Conservation (phyloP, 73 alveolate species). For the Symbiodinium pilosum region DNA sequence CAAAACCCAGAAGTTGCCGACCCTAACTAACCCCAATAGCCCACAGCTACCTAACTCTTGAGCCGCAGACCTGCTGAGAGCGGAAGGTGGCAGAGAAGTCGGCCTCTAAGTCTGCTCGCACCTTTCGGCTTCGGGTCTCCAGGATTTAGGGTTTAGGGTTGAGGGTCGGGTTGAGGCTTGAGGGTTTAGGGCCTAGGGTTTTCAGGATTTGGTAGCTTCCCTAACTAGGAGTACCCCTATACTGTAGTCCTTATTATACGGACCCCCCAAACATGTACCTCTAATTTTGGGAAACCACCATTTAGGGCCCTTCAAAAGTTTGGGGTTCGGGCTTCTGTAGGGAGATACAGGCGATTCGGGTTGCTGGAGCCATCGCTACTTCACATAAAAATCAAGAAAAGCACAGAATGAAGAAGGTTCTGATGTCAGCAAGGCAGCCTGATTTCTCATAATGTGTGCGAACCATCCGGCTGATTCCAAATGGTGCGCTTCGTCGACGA, state of each 20-base stretch:
- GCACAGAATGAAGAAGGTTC: neutral
- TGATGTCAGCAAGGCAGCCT: neutral
- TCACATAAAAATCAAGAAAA: neutral
- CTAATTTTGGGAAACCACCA: neutral
- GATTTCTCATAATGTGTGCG: neutral
- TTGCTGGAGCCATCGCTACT: too few relatives aligned
- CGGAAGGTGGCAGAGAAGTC: conserved; percentile 16
- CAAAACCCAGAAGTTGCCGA: too few relatives aligned
- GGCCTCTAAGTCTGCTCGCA: neutral
- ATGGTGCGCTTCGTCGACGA: neutral
- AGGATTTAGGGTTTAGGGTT: neutral
- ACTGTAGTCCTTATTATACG: neutral
- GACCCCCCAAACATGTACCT: neutral
- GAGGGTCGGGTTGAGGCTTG: neutral
- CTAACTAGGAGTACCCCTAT: neutral
- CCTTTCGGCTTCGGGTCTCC: neutral
- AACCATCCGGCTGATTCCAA: neutral
- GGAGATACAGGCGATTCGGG: too few relatives aligned
- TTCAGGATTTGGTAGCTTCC: neutral
- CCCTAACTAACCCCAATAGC: too few relatives aligned
- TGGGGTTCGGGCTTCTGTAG: too few relatives aligned
- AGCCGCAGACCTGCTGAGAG: neutral
- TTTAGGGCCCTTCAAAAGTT: neutral
- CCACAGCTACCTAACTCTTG: too few relatives aligned
- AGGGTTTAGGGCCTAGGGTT: neutral